phyloP scores from a whole-genome alignment of 2,329 filamentous ascomycete genomes.

The Phaeosphaeriaceae sp. region DNA sequence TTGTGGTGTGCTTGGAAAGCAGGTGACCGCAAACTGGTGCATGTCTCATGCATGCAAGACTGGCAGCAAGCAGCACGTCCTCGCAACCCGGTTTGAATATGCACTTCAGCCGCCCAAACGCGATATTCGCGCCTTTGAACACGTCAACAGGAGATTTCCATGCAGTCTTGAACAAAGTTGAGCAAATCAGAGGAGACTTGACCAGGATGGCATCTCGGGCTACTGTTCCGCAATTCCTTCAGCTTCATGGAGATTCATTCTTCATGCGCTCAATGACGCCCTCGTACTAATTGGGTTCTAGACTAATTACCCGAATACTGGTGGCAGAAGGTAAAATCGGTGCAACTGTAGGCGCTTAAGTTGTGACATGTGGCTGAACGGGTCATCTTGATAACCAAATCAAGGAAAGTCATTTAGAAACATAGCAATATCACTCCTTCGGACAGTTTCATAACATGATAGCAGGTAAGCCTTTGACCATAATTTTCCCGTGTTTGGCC shows the following conservation, averaged over 20 bases:
- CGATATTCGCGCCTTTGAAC: neutral
- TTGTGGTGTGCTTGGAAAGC: neutral
- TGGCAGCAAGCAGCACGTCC: conserved; percentile 1
- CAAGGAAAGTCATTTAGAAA: too few relatives aligned
- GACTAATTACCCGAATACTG: neutral
- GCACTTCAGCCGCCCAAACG: neutral
- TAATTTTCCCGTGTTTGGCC: neutral
- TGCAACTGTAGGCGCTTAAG: neutral
- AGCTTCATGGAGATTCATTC: neutral
- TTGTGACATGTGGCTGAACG: neutral
- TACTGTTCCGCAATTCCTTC: conserved; percentile 1
- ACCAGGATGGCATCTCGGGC: neutral
- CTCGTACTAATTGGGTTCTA: neutral
- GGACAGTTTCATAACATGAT: too few relatives aligned
- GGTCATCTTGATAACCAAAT: neutral
- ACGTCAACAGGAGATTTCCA: neutral
- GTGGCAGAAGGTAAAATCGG: neutral
- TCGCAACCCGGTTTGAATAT: neutral
- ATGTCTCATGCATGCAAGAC: conserved; percentile 3
- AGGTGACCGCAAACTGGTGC: conserved; percentile 6
- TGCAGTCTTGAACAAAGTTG: neutral
- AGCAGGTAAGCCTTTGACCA: too few relatives aligned
- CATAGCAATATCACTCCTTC: too few relatives aligned
- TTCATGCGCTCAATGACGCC: neutral
- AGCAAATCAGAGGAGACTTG: neutral